Evolutionary conservation across 331 rosid species (phyloP), one percentile per base, ranked within the genome.

Genomic region (Telfairia occidentalis): DNA sequence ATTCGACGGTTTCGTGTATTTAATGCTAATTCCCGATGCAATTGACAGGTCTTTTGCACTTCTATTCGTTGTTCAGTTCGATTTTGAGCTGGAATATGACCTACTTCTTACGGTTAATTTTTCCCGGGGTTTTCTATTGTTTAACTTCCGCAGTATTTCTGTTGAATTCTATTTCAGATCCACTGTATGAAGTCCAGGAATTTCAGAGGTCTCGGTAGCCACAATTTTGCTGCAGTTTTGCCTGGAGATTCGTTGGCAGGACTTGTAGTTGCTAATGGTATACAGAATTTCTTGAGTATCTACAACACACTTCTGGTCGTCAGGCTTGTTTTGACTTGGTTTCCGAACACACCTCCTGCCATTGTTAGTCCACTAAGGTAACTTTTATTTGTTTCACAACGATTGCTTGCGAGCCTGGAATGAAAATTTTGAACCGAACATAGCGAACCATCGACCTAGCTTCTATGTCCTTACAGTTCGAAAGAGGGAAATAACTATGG

Each of bases 271-370:
- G 89, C 96, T 0, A 95, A 88, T 78, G 97, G 99, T 26, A 42
- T 95, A 21, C 19, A 12, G n/a, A 95, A 85, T 86, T 95, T 95
- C 88, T 86, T 95, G 86, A 91, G 81, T 84, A 77, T 92, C 54
- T 95, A 90, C 88, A 95, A 95, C 76, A 95, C 99, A 1, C 81
- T 95, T 34, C 83, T 95, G 66, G 75, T 95, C 69, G 90, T 83
- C 32, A 86, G 99, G 87, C 99, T 95, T 75, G 99, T 95, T 73
- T 81, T 91, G 86, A 90, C 98, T 37, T 95, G 97, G 97, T 95
- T 95, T 83, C 98, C 98, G 2, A 91, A 88, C 52, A 76, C 96
- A 55, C 97, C 99, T 81, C 84, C 96, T 74, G 91, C 87, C 83
- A 86, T 95, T 24, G 97, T 92, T 75, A 81, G 84, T 78, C 97